These are phyloP conservation scores for Fusarium keratoplasticum DNA, from an alignment of 2,329 filamentous ascomycete species.

Conservation along the genomic window DNA sequence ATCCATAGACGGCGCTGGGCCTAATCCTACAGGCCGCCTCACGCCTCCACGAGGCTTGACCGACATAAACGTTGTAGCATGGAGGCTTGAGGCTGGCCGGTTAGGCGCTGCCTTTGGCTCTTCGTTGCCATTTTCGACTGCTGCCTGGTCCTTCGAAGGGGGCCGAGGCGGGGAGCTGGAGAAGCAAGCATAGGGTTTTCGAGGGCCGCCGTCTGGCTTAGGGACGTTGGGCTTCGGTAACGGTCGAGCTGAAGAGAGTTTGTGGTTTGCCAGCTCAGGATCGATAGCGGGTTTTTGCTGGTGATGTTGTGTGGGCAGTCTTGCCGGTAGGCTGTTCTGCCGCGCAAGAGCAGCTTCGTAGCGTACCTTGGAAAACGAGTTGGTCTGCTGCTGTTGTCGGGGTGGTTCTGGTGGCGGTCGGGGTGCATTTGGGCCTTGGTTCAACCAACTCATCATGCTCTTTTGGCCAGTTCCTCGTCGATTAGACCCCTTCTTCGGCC, in stretches of 20 bases:
- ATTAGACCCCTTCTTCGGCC: conserved; percentile 43
- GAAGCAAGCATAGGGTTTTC: conserved; percentile 65
- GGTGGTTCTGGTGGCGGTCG: conserved; percentile 18
- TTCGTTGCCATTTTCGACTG: conserved; percentile 39
- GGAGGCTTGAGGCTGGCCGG: conserved; percentile 58
- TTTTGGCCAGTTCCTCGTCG: conserved; percentile 54
- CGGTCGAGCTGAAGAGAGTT: conserved; percentile 53
- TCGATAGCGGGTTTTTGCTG: conserved; percentile 42
- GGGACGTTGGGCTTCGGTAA: conserved; percentile 49
- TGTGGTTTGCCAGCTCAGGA: conserved; percentile 53
- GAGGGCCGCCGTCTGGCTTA: conserved; percentile 43
- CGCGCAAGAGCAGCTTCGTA: conserved; percentile 43
- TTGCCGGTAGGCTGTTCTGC: conserved; percentile 22
- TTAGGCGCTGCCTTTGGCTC: conserved; percentile 45
- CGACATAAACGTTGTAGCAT: conserved; percentile 63
- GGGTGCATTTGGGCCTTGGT: conserved; percentile 32
- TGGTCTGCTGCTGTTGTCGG: conserved; percentile 18
- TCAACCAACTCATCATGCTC: conserved; percentile 57
- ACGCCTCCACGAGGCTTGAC: conserved; percentile 52
- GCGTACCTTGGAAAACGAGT: conserved; percentile 37
- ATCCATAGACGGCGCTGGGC: conserved; percentile 61
- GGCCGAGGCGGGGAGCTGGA: conserved; percentile 66
- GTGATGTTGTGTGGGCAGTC: conserved; percentile 3
- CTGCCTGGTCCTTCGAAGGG: conserved; percentile 32
- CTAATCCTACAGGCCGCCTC: conserved; percentile 59